Evolutionary conservation across 768 basidiomycete genomes (phyloP), one percentile per base, ranked within the genome.

Genomic region (Podaxis sp.): DNA sequence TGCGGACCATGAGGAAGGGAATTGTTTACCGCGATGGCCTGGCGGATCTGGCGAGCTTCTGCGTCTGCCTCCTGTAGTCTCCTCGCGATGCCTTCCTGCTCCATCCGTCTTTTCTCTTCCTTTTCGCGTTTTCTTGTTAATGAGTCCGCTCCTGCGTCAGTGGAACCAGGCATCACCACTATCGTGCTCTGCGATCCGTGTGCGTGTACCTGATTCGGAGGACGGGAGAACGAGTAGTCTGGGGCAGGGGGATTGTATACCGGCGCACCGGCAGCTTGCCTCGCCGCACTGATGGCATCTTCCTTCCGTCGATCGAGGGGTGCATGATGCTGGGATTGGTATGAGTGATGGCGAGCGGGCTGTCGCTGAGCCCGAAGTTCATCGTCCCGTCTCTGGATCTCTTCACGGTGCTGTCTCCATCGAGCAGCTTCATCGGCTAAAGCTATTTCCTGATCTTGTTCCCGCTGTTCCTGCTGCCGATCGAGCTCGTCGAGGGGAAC

Each of bases 41-140:
- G 75, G 55, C 82, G 76, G 53, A 78, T 76, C 37, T 74, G 73
- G 41, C 78, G 78, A 38, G 82, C 82, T 33, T 79, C 78, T 13
- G 78, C 74, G 13, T 86, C 82, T 6, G 84, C 82, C 67, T 88
- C 87, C 54, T 81, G 82, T 68, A 89, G 88, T 55, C 88, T 76
- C 47, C 76, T 77, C 6, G 77, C 61, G 61, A 89, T 85, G 0
- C 80, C 85, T 9, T 85, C 84, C 59, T 86, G 82, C 61, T 88
- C 84, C 55, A 77, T 76, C 59, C 73, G 77, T 59, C 81, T 79
- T 63, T 79, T 74, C 63, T 76, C 75, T 0, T 66, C 66, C 24
- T 72, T 69, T 49, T 72, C 72, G 47, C 74, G 71, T 24, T 71
- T 71, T 12, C 69, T 66, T 22, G 41, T 65, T n/a, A 64, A 64